Conservation (phyloP, 305 asterid species). For the Solanum hybrid region DNA sequence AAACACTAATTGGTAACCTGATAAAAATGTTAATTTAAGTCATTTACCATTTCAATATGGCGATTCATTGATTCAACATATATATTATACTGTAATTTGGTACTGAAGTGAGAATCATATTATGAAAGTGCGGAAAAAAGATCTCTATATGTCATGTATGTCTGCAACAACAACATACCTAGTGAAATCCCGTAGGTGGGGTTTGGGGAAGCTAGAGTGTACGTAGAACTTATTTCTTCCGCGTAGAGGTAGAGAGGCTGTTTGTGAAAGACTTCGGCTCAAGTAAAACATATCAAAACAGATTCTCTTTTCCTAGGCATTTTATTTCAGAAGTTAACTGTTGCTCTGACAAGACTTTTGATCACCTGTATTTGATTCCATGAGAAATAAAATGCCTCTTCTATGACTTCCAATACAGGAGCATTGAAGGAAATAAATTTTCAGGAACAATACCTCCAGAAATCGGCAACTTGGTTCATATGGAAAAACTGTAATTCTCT, state of each 20-base stretch:
- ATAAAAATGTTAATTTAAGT: neutral
- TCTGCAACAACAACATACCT: neutral
- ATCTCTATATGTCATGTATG: neutral
- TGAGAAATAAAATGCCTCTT: neutral
- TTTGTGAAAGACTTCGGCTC: neutral
- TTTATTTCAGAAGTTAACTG: neutral
- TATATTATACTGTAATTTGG: neutral
- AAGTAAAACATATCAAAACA: neutral
- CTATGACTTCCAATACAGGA: conserved; percentile 32
- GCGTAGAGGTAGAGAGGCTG: neutral
- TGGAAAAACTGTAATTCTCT: conserved; percentile 54
- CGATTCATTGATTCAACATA: neutral
- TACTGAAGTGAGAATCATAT: neutral
- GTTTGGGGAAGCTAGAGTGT: neutral
- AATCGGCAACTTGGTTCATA: conserved; percentile 52
- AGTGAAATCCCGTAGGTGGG: neutral
- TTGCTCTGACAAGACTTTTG: neutral
- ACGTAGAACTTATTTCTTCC: neutral
- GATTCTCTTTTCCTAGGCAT: neutral
- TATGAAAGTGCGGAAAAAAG: neutral
- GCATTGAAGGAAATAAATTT: conserved; percentile 75
- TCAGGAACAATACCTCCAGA: conserved; percentile 65
- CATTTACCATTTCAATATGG: neutral
- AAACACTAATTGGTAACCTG: neutral
- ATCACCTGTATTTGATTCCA: neutral